phyloP scores from a whole-genome alignment of 225 moss, liverwort and hornwort species.

The Pleurozium schreberi region DNA sequence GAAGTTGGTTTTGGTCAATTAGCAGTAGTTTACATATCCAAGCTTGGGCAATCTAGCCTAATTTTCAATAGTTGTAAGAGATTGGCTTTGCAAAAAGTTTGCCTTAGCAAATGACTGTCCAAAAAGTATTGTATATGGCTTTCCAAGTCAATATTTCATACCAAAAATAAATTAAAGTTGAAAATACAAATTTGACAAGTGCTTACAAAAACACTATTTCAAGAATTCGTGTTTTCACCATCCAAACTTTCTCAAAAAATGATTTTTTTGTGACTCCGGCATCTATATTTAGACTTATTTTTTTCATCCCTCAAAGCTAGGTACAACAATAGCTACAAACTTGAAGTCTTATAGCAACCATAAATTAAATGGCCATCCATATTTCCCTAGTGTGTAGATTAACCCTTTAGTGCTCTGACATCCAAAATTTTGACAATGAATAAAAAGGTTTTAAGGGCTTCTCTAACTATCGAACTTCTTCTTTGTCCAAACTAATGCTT shows the following conservation, averaged over 20 bases:
- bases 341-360: background rate
- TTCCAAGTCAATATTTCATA: background rate
- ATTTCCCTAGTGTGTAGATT: background rate
- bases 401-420: too few species aligned
- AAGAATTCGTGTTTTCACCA: background rate
- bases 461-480: too few species aligned
- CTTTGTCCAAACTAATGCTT: too few species aligned
- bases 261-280: fast-evolving
- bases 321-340: background rate
- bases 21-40: background rate
- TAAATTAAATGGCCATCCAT: background rate
- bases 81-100: background rate
- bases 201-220: background rate
- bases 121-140: background rate
- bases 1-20: background rate
- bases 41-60: background rate
- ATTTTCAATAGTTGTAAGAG: background rate
- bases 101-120: too few species aligned
- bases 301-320: fast-evolving
- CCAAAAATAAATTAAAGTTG: background rate
- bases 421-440: too few species aligned
- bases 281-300: background rate
- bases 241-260: background rate
- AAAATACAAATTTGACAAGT: background rate
- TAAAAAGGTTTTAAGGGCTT: too few species aligned